These are phyloP conservation scores for Suillus subalutaceus DNA, from an alignment of 768 basidiomycete genomes.

Conservation along the genomic window DNA sequence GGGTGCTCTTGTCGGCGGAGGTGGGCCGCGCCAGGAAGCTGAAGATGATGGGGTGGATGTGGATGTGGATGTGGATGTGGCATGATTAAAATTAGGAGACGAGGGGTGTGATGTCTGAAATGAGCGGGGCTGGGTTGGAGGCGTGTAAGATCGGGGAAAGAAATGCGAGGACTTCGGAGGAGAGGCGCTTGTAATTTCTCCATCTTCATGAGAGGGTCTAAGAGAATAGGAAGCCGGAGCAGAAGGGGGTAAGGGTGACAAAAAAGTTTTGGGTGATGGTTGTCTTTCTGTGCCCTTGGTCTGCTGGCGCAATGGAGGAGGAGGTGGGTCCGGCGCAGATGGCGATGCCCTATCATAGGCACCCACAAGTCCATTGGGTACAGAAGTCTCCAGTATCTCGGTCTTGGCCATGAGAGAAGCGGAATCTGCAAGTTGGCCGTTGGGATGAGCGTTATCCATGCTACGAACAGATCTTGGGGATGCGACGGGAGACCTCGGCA, in stretches of 20 bases:
- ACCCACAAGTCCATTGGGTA: not conserved
- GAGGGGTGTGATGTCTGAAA: conserved; percentile 35
- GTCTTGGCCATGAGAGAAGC: not conserved
- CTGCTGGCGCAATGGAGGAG: conserved; percentile 5
- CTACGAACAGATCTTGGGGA: not conserved
- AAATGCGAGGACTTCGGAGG: conserved; percentile 34
- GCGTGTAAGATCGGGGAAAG: conserved; percentile 43
- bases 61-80: conserved; percentile 23
- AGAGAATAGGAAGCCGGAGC: conserved; percentile 19
- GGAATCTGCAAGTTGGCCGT: not conserved
- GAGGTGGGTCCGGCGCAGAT: not conserved
- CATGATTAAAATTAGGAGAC: conserved; percentile 28
- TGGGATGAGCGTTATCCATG: not conserved
- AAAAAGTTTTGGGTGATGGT: not conserved
- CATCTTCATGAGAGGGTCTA: conserved; percentile 52
- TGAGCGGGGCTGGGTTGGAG: conserved; percentile 52
- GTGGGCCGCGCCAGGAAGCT: conserved; percentile 32
- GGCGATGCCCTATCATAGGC: not conserved
- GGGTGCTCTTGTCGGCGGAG: conserved; percentile 33
- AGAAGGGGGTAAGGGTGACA: not conserved
- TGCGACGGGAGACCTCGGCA: not conserved
- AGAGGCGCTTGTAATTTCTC: conserved; percentile 48
- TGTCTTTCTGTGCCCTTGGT: not conserved
- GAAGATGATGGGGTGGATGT: conserved; percentile 19
- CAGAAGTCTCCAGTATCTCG: not conserved